These are phyloP conservation scores for Oxytropis ochrocephala DNA, from an alignment of 306 rosid genomes.

Conservation along the genomic window DNA sequence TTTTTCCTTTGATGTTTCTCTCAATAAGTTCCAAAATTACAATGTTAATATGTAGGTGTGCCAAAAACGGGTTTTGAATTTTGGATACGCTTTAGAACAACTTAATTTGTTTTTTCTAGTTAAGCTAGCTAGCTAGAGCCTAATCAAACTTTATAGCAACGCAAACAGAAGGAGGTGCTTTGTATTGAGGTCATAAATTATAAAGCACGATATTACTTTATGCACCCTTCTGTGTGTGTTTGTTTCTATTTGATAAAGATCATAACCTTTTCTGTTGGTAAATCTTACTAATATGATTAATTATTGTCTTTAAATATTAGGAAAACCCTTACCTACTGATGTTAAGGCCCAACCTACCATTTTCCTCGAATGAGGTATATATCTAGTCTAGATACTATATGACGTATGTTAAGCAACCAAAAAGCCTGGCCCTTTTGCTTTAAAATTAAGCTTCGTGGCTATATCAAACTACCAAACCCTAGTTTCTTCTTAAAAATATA, in stretches of 20 bases:
- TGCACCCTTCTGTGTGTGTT: not conserved
- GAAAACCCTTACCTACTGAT: conserved; percentile 52
- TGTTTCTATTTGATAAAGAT: not conserved
- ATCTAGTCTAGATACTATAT: conserved; percentile 30
- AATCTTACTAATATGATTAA: conserved; percentile 3
- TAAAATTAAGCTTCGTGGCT: conserved; percentile 46
- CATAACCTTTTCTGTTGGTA: not conserved
- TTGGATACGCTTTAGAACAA: too few species aligned
- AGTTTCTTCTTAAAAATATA: conserved; percentile 18
- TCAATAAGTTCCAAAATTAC: too few species aligned
- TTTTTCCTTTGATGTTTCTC: too few species aligned
- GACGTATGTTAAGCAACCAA: conserved; percentile 42
- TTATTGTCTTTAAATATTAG: conserved; percentile 17
- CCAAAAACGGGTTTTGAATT: too few species aligned
- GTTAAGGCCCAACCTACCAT: conserved; percentile 50
- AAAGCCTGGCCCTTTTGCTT: conserved; percentile 35
- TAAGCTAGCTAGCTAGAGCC: not conserved
- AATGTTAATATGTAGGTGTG: too few species aligned
- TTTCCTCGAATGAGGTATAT: conserved; percentile 35
- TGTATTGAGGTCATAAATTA: not conserved
- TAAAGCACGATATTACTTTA: not conserved
- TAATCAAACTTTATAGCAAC: not conserved
- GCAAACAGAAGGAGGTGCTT: not conserved
- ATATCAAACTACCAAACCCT: conserved; percentile 54
- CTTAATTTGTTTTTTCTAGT: not conserved